Evolutionary conservation across 2,329 filamentous ascomycete species (phyloP).

Genomic region (Fusarium xylarioides): DNA sequence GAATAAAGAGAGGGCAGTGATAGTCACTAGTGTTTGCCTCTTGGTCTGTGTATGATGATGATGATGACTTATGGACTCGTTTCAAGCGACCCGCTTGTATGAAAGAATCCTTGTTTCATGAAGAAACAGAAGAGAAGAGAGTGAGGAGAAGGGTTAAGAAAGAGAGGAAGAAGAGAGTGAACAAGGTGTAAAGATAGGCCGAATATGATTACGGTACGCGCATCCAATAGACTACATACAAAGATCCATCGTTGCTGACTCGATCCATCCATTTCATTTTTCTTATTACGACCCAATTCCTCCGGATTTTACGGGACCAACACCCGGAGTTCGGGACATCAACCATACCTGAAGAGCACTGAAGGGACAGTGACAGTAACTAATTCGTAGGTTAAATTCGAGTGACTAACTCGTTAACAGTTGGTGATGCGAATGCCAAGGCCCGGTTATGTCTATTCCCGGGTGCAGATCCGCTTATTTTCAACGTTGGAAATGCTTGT

Average conservation of each 20-base stretch:
- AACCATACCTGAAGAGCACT: neutral
- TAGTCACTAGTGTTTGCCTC: neutral
- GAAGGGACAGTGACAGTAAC: neutral
- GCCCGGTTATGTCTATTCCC: slow-evolving; percentile 14
- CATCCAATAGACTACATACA: neutral
- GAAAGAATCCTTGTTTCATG: neutral
- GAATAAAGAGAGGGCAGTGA: neutral
- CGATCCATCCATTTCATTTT: neutral
- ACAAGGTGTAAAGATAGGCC: slow-evolving; percentile 1
- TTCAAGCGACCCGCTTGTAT: slow-evolving; percentile 4
- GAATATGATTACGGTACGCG: neutral
- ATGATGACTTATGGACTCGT: neutral
- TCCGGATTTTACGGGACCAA: neutral
- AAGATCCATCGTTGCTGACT: slow-evolving; percentile 15
- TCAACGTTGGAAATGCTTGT: slow-evolving; percentile 6
- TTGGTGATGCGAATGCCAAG: slow-evolving; percentile 5
- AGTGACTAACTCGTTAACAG: neutral
- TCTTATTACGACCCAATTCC: neutral
- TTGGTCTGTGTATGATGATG: neutral
- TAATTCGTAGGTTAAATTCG: slow-evolving; percentile 9
- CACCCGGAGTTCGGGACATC: neutral
- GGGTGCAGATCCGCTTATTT: slow-evolving; percentile 21
- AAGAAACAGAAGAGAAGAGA: neutral
- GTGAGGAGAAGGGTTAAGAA: neutral
- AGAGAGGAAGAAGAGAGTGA: neutral